These are phyloP conservation scores for Endotrypanum monterogeii DNA, from an alignment of 208 protist genomes.

Conservation along the genomic window DNA sequence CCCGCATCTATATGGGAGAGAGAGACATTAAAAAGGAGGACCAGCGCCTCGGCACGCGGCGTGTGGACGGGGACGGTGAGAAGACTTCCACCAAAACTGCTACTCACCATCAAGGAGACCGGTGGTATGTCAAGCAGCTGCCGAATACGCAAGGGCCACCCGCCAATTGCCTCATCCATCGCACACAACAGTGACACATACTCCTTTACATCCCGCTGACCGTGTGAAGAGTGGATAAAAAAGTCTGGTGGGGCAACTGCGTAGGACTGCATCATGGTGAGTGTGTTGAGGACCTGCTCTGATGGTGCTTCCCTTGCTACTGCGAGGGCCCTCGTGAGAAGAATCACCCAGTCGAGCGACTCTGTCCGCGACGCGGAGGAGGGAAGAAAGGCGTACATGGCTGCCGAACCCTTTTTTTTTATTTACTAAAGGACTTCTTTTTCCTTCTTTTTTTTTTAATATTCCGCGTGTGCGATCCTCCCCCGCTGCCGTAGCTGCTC, in stretches of 20 bases:
- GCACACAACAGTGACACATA: conserved; percentile 48
- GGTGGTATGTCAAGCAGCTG: conserved; percentile 33
- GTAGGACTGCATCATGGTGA: conserved; percentile 60
- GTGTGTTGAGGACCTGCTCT: conserved; percentile 26
- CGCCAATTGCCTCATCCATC: conserved; percentile 39
- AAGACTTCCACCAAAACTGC: conserved; percentile 13
- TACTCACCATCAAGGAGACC: conserved; percentile 10
- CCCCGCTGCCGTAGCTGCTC: not conserved
- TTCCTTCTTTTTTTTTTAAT: not conserved
- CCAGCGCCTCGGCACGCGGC: conserved; percentile 48
- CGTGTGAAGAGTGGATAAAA: conserved; percentile 37
- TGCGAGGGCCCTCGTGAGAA: conserved; percentile 37
- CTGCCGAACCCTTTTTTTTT: not conserved
- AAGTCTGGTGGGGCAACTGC: conserved; percentile 26
- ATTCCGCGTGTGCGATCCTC: not conserved
- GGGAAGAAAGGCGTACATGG: conserved; percentile 33
- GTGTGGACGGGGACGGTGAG: conserved; percentile 15
- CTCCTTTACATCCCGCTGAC: conserved; percentile 34
- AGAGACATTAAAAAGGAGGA: conserved; percentile 68
- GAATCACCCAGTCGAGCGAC: conserved; percentile 46
- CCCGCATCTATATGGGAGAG: conserved; percentile 45
- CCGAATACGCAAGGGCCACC: conserved; percentile 51
- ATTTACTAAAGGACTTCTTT: not conserved
- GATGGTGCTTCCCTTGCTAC: conserved; percentile 24
- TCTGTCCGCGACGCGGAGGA: conserved; percentile 27